Evolutionary conservation across 306 rosid genomes (phyloP).

Genomic region (Parietaria judaica): DNA sequence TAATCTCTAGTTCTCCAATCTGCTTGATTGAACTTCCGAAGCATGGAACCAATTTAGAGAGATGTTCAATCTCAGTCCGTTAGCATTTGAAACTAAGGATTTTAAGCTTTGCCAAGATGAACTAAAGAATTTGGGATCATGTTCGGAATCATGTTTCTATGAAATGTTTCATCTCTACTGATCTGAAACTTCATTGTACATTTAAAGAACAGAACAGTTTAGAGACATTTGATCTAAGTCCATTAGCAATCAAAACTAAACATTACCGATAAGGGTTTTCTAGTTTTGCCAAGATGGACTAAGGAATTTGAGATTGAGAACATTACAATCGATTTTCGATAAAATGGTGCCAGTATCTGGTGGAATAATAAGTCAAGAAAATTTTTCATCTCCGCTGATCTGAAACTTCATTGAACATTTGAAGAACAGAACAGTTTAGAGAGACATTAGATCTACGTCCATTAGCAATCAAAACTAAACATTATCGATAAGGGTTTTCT

Average conservation of each 20-base stretch:
- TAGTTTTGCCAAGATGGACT: constrained; percentile 29
- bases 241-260: constrained; percentile 35
- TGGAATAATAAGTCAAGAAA: not conserved
- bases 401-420: constrained; percentile 24
- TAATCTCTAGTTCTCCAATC: not conserved
- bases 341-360: not conserved
- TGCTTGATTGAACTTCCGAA: too few relatives aligned
- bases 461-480: constrained; percentile 69
- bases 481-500: constrained; percentile 26
- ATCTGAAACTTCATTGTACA: constrained; percentile 29
- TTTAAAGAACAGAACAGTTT: constrained; percentile 36
- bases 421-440: constrained; percentile 32
- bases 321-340: not conserved
- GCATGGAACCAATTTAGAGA: not conserved
- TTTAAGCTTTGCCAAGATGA: constrained; percentile 30
- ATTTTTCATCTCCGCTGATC: constrained; percentile 41
- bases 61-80: constrained; percentile 35
- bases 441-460: constrained; percentile 31
- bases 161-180: constrained; percentile 40
- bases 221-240: constrained; percentile 33
- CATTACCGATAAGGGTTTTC: constrained; percentile 10
- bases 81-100: constrained; percentile 29
- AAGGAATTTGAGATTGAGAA: not conserved
- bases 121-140: not conserved
- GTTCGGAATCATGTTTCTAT: too few relatives aligned